Percentiles rank a stretch among this genome's conserved stretches.
Evolutionary conservation across 306 rosid genomes (phyloP).

Genomic region (barrel medic (Medicago truncatula)): DNA sequence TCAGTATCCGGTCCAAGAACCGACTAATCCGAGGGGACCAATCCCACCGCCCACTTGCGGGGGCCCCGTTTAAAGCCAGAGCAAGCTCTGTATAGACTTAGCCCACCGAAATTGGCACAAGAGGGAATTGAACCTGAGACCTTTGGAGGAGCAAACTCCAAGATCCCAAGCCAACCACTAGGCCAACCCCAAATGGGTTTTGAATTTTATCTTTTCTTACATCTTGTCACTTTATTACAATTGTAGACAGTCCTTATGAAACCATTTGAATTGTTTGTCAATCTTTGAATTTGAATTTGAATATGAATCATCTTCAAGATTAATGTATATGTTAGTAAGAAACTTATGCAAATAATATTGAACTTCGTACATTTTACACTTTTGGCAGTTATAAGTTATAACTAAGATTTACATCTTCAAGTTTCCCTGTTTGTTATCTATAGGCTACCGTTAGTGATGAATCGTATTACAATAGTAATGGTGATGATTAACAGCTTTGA

Average conservation of each 20-base stretch:
- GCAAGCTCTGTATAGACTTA: too few relatives aligned
- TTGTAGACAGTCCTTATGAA: background rate
- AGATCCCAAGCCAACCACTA: too few relatives aligned
- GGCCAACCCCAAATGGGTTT: too few relatives aligned
- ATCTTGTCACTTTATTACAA: conserved; percentile 4
- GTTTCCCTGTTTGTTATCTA: background rate
- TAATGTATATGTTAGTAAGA: background rate
- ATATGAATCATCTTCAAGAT: background rate
- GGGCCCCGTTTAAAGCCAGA: too few relatives aligned
- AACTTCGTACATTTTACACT: background rate
- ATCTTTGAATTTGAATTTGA: conserved; percentile 14
- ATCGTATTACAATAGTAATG: background rate
- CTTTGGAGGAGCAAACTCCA: too few relatives aligned
- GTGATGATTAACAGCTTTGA: background rate
- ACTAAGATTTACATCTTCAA: background rate
- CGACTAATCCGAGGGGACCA: too few relatives aligned
- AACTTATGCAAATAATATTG: background rate
- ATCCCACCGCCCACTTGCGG: too few relatives aligned
- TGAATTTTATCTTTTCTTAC: background rate
- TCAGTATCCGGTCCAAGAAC: too few relatives aligned
- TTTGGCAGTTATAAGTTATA: background rate
- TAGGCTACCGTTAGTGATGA: background rate
- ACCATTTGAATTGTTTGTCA: conserved; percentile 15
- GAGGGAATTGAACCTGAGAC: too few relatives aligned
- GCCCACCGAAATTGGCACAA: too few relatives aligned